Evolutionary conservation across 140 eudicot genomes (phyloP).

Genomic region (Senecio squalidus): DNA sequence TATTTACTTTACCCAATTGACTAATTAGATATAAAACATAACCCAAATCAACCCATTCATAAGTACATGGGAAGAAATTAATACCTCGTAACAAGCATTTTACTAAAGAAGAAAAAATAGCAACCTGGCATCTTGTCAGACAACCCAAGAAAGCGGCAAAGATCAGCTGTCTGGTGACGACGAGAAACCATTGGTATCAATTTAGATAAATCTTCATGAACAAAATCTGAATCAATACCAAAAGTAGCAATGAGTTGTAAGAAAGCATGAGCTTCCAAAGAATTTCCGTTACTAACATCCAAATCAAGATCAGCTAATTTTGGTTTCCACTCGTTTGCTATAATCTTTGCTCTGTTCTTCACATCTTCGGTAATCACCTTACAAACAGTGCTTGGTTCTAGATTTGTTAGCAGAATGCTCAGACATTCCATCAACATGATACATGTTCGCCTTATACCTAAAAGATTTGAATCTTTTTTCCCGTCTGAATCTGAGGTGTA

Average conservation of each 20-base stretch:
- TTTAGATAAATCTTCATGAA: constrained; percentile 58
- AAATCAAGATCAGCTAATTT: constrained; percentile 71
- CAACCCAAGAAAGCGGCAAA: constrained; percentile 83
- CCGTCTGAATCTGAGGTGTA: constrained; percentile 41
- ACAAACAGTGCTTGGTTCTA: constrained; percentile 38
- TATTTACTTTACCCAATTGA: too few species aligned
- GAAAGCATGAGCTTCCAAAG: constrained; percentile 94
- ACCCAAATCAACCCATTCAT: too few species aligned
- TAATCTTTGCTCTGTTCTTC: constrained; percentile 66
- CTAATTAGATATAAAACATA: too few species aligned
- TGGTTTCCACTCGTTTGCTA: constrained; percentile 91
- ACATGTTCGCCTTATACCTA: constrained; percentile 84
- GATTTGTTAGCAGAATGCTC: constrained; percentile 37
- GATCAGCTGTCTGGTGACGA: constrained; percentile 86
- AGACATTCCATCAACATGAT: constrained; percentile 93
- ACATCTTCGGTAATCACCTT: constrained; percentile 43
- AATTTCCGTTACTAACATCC: constrained; percentile 82
- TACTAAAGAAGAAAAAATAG: constrained; percentile 4
- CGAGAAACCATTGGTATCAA: constrained; percentile 89
- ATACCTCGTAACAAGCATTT: neutral
- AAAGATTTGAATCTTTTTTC: constrained; percentile 67
- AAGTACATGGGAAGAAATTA: too few species aligned
- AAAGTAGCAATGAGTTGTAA: constrained; percentile 78
- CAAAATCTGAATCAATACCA: constrained; percentile 58
- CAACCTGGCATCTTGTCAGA: constrained; percentile 86